Percentiles rank a stretch among this genome's conserved stretches.
These are phyloP conservation scores for Wakefieldia striispora DNA, from an alignment of 768 basidiomycete genomes.

Conservation along the genomic window DNA sequence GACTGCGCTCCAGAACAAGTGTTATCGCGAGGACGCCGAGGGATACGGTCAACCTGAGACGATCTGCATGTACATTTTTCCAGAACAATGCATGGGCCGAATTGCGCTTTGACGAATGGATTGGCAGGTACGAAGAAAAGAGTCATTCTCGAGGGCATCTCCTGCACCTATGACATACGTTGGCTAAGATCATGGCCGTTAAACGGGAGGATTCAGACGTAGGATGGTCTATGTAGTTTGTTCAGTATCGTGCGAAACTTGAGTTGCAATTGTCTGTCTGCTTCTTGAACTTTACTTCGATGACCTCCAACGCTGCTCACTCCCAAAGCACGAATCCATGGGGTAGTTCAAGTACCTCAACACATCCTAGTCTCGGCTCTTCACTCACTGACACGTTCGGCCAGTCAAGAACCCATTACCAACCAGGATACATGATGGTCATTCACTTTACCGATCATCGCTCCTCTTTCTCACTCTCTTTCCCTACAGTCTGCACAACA, in stretches of 20 bases:
- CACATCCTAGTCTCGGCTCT: slow-evolving; percentile 41
- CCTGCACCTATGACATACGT: slow-evolving; percentile 2
- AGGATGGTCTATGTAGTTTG: too few species aligned
- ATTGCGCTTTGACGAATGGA: background rate
- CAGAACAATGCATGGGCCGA: too few species aligned
- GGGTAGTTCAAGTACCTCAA: slow-evolving; percentile 45
- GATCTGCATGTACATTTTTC: background rate
- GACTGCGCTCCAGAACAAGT: background rate
- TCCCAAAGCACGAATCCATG: slow-evolving; percentile 52
- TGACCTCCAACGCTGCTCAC: slow-evolving; percentile 31
- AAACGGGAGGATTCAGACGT: too few species aligned
- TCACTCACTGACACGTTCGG: slow-evolving; percentile 66
- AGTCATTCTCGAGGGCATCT: background rate
- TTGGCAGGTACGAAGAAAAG: slow-evolving; percentile 1
- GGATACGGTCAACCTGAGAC: background rate
- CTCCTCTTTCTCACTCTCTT: background rate
- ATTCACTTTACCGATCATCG: slow-evolving; percentile 15
- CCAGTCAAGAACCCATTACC: slow-evolving; percentile 75
- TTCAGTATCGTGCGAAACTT: slow-evolving; percentile 11
- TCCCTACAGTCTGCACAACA: slow-evolving; percentile 58
- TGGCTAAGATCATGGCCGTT: too few species aligned
- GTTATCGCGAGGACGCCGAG: background rate
- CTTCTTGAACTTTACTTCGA: slow-evolving; percentile 4
- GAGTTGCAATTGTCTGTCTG: too few species aligned
- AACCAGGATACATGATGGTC: slow-evolving; percentile 80